Evolutionary conservation across 257 asterid genomes (phyloP).

Genomic region (Gynochthodes officinalis): DNA sequence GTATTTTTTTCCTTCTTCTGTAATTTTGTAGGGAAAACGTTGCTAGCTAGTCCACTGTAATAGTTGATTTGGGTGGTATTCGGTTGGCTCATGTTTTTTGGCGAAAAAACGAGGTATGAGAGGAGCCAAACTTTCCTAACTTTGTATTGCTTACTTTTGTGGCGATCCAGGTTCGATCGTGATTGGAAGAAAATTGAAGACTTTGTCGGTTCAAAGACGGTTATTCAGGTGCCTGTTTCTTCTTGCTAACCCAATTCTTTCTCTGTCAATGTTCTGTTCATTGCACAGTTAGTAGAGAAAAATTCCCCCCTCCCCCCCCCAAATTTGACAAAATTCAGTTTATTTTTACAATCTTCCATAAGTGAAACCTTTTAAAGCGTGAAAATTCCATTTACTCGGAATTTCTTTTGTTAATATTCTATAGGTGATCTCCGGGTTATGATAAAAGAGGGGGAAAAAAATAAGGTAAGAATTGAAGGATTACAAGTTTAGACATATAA

Average conservation of each 20-base stretch:
- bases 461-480: not conserved
- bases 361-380: not conserved
- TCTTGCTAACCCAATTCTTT: not conserved
- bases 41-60: not conserved
- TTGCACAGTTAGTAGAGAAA: too few species aligned
- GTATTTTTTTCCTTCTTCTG: not conserved
- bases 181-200: conserved; percentile 99
- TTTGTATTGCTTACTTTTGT: conserved; percentile 9
- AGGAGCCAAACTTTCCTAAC: conserved; percentile 26
- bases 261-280: not conserved
- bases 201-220: conserved; percentile 89
- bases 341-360: not conserved
- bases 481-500: not conserved
- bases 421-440: not conserved
- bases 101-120: not conserved
- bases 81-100: not conserved
- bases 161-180: conserved; percentile 78
- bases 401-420: too few species aligned
- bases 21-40: not conserved
- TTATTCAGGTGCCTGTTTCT: conserved; percentile 67
- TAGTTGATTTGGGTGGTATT: not conserved
- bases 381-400: too few species aligned
- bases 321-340: not conserved
- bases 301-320: too few species aligned
- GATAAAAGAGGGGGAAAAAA: not conserved